A percentile compares a stretch with the other conserved stretches of the same genome.
phyloP scores from a whole-genome alignment of 495 filamentous ascomycete genomes.

The Aspergillus diversus region DNA sequence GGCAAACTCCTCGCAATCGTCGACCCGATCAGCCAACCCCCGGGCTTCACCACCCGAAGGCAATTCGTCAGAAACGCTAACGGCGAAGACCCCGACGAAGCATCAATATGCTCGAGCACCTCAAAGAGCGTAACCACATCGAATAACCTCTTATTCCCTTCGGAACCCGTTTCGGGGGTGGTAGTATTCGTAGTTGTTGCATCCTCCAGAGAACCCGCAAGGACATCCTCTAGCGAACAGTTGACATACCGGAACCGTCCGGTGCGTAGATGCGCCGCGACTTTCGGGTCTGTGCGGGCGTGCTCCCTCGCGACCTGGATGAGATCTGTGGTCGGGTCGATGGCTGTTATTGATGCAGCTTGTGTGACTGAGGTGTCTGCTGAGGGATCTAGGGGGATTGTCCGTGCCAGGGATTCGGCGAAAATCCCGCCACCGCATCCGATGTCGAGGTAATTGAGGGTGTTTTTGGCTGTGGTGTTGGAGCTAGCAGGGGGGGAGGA shows the following conservation, averaged over 20 bases:
- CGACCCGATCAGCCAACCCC: conserved; percentile 88
- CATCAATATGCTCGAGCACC: conserved; percentile 85
- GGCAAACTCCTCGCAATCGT: conserved; percentile 89
- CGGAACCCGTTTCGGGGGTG: conserved; percentile 1
- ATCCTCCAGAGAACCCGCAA: conserved; percentile 34
- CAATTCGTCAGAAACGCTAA: conserved; percentile 68
- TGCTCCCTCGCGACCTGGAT: conserved; percentile 78
- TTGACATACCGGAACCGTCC: conserved; percentile 72
- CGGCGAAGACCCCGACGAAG: conserved; percentile 51
- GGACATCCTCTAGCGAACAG: conserved; percentile 68
- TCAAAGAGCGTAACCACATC: conserved; percentile 90
- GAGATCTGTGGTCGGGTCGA: conserved; percentile 83
- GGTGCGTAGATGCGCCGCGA: conserved; percentile 46
- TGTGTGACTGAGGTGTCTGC: conserved; percentile 56
- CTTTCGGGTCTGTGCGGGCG: conserved; percentile 65
- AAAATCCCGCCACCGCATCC: conserved; percentile 98
- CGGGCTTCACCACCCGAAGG: conserved; percentile 76
- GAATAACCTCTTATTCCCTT: conserved; percentile 32
- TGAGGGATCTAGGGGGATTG: conserved; percentile 48
- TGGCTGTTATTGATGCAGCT: conserved; percentile 72
- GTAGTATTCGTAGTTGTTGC: conserved; percentile 8
- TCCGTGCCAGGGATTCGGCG: conserved; percentile 86
- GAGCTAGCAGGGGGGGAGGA: conserved; percentile 33
- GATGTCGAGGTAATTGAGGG: conserved; percentile 80
- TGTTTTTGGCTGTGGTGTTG: conserved; percentile 23